Evolutionary conservation across 495 filamentous ascomycete genomes (phyloP).

Genomic region (Clohesyomyces aquaticus): DNA sequence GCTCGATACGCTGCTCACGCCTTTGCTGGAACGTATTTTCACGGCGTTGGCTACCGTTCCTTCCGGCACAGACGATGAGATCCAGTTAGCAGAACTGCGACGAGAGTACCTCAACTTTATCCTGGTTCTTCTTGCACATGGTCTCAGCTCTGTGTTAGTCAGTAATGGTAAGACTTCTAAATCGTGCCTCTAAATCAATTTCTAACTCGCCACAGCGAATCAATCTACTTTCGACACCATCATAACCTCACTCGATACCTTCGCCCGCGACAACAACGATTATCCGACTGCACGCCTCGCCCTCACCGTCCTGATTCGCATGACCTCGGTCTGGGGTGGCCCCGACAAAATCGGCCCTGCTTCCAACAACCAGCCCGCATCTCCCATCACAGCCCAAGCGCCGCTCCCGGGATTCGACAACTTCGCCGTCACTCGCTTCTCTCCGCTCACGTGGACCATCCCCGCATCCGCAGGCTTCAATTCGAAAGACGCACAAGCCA

Average conservation of each 20-base stretch:
- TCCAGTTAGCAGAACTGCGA: constrained; percentile 87
- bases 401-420: constrained; percentile 87
- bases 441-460: constrained; percentile 84
- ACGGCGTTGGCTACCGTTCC: constrained; percentile 79
- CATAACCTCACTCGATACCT: constrained; percentile 78
- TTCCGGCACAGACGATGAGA: constrained; percentile 91
- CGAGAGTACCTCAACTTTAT: constrained; percentile 92
- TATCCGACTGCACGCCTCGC: constrained; percentile 82
- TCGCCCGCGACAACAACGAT: constrained; percentile 75
- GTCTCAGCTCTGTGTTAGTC: constrained; percentile 83
- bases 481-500: constrained; percentile 80
- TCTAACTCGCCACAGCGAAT: constrained; percentile 59
- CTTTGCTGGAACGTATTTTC: constrained; percentile 87
- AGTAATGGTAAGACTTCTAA: constrained; percentile 63
- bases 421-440: constrained; percentile 87
- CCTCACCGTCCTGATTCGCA: constrained; percentile 74
- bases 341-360: constrained; percentile 60
- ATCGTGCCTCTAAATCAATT: not conserved
- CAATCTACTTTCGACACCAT: constrained; percentile 84
- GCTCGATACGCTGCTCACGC: constrained; percentile 84
- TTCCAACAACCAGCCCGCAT: constrained; percentile 37
- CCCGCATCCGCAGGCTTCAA: constrained; percentile 75
- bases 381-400: constrained; percentile 50
- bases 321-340: constrained; percentile 83
- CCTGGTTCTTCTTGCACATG: constrained; percentile 83